Evolutionary conservation across 805 yeast species (phyloP), one percentile per base, ranked within the genome.

Genomic region (Schizosaccharomyces osmophilus): DNA sequence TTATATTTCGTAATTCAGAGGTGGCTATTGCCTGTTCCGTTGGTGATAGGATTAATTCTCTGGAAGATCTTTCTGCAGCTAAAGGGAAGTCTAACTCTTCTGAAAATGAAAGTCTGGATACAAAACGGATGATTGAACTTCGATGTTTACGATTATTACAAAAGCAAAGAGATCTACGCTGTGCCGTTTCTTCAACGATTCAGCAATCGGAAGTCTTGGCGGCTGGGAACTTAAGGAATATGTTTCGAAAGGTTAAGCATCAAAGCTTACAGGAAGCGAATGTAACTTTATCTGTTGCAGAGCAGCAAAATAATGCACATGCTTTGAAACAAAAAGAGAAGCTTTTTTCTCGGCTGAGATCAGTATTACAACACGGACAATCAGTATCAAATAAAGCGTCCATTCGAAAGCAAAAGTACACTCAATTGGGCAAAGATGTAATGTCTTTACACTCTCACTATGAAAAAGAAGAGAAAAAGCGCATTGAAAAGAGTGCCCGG

Each of bases 401-500:
- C n/a, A 62, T 61, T 8, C 48, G 55, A 39, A 61, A 63, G 42
- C 43, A 57, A 31, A 62, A 66, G 13, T 62, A 61, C 55, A 63
- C 63, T 60, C 63, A 68, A n/a, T 65, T 73, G 9, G 69, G 70
- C 58, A 70, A 69, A 64, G 67, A 69, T 42, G 66, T 74, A 31
- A 61, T 79, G 55, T 79, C 73, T 59, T 78, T 79, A 68, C 98
- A 93, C 69, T 72, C 77, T 9, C 83, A 81, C 66, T 78, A 83
- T 13, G 96, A 90, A 68, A 85, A 84, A 68, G 98, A 94, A 68
- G 98, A 90, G 71, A 85, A 84, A 65, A 84, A 83, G 72, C 81
- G 89, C 66, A 73, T 85, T 22, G 98, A 93, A 72, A 80, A 84
- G 67, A 93, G 86, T 71, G 98, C 98, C 39, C 90, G 88, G 71